Conservation (phyloP, 495 filamentous ascomycete species). For the Polyplosphaeria fusca region DNA sequence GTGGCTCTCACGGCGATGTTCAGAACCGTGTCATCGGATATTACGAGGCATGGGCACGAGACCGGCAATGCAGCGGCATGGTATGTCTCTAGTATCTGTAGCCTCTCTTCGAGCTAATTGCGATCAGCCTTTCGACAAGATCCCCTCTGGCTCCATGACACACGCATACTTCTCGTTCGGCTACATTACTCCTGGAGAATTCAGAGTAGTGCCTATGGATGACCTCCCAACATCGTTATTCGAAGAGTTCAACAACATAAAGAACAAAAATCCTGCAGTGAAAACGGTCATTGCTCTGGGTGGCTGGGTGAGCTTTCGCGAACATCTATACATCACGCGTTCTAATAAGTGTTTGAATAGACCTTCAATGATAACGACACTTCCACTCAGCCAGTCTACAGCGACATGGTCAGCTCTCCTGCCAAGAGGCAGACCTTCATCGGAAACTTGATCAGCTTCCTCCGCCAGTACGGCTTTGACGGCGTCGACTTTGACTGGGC, state of each 20-base stretch:
- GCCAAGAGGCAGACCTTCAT: constrained; percentile 47
- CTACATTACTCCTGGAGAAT: not conserved
- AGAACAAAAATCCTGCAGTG: constrained; percentile 5
- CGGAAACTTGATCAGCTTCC: constrained; percentile 41
- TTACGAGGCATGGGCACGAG: constrained; percentile 31
- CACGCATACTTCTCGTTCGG: not conserved
- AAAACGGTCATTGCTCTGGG: not conserved
- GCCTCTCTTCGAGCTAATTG: not conserved
- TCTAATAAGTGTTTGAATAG: too few relatives aligned
- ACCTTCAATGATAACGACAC: constrained; percentile 31
- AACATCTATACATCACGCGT: too few relatives aligned
- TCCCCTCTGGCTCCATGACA: not conserved
- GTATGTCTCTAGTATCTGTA: not conserved
- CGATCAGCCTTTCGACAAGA: not conserved
- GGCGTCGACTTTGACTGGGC: constrained; percentile 62
- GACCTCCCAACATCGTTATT: not conserved
- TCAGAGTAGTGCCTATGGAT: constrained; percentile 9
- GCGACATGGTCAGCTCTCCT: not conserved
- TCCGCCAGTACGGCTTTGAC: constrained; percentile 51
- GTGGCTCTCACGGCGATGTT: constrained; percentile 9
- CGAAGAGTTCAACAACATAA: not conserved
- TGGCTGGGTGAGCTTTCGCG: constrained; percentile 54
- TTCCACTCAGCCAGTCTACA: constrained; percentile 3
- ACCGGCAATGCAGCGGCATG: constrained; percentile 16
- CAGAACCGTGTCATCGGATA: constrained; percentile 31